Evolutionary conservation across 345 rosid species (phyloP).

Genomic region (Zanthoxylum bungeanum): DNA sequence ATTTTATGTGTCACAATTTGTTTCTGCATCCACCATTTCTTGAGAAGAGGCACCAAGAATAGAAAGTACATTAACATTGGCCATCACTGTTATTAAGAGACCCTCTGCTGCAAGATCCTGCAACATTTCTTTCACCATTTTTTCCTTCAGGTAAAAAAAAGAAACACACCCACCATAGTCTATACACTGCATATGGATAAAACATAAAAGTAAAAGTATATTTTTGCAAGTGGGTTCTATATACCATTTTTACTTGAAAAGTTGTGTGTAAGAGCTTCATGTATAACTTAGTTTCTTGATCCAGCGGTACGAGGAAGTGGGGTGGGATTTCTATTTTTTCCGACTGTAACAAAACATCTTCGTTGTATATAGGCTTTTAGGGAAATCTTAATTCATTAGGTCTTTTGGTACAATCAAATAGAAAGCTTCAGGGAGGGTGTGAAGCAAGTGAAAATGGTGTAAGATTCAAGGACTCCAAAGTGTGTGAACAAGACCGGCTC

Average conservation of each 20-base stretch:
- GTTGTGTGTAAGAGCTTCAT: too few relatives aligned
- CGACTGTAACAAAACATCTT: too few relatives aligned
- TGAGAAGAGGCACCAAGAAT: neutral
- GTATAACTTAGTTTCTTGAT: too few relatives aligned
- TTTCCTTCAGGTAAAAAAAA: constrained; percentile 23
- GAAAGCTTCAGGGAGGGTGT: constrained; percentile 15
- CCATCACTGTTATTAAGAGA: too few relatives aligned
- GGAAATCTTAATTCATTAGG: constrained; percentile 18
- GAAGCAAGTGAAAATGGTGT: constrained; percentile 20
- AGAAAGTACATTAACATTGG: neutral
- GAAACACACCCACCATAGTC: neutral
- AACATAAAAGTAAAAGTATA: neutral
- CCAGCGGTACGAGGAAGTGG: too few relatives aligned
- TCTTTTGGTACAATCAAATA: neutral
- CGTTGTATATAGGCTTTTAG: too few relatives aligned
- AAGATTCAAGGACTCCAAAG: constrained; percentile 42
- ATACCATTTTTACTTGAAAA: neutral
- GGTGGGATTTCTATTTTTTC: neutral
- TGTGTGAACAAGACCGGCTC: constrained; percentile 25
- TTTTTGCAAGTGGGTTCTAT: neutral
- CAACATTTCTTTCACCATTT: constrained; percentile 12
- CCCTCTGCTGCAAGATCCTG: too few relatives aligned
- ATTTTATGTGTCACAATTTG: neutral
- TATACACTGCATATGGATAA: neutral
- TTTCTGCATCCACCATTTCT: neutral